These are phyloP conservation scores for Nannochloropsis gaditana DNA, from an alignment of 108 stramenopile species.

Conservation along the genomic window DNA sequence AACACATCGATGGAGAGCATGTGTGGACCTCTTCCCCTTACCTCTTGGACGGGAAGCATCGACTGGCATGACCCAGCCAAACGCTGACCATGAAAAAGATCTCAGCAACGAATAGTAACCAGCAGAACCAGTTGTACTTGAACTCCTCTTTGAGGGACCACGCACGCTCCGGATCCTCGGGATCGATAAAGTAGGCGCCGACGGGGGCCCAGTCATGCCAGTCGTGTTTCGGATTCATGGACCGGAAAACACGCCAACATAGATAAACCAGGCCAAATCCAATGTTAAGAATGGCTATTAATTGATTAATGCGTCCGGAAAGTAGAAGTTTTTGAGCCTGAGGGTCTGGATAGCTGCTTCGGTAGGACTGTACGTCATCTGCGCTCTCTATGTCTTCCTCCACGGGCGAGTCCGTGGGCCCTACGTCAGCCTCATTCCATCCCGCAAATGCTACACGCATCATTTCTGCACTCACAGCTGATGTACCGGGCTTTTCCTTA, in stretches of 20 bases:
- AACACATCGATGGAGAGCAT: too few species aligned
- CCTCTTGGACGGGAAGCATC: conserved; percentile 17
- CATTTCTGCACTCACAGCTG: neutral
- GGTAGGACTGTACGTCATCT: conserved; percentile 1
- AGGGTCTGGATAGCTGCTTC: neutral
- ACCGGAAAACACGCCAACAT: conserved; percentile 6
- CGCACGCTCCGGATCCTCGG: neutral
- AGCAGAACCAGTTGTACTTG: conserved; percentile 6
- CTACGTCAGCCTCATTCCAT: neutral
- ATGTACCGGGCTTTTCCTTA: neutral
- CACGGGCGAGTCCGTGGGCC: neutral
- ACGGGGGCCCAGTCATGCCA: neutral
- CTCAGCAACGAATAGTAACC: neutral
- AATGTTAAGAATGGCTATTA: neutral
- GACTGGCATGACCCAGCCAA: neutral
- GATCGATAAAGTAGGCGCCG: neutral
- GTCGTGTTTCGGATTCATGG: neutral
- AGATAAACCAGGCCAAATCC: neutral
- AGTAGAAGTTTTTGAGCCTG: neutral
- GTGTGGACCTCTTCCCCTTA: neutral
- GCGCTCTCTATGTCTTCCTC: neutral
- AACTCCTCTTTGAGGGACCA: conserved; percentile 4
- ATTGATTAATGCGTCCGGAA: neutral
- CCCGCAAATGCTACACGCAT: neutral
- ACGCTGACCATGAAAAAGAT: neutral